Conservation (phyloP, 2,329 filamentous ascomycete species). For the Aureobasidium melanogenum region DNA sequence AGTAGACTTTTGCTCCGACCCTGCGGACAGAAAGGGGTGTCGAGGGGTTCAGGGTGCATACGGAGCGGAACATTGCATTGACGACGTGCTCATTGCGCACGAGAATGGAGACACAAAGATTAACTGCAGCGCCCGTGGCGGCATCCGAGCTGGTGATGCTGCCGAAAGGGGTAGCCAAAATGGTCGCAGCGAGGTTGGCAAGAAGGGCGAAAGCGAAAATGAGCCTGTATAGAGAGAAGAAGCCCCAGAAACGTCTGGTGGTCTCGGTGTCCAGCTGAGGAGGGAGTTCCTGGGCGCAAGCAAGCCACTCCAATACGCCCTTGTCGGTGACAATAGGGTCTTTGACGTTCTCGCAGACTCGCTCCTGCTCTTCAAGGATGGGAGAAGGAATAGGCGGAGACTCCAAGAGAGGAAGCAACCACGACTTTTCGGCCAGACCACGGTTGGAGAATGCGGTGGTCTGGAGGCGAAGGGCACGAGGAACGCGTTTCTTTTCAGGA, state of each 20-base stretch:
- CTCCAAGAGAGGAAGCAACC: background rate
- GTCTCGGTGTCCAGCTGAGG: conserved; percentile 4
- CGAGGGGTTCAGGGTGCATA: conserved; percentile 24
- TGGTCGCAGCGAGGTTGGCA: conserved; percentile 19
- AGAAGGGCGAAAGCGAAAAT: conserved; percentile 22
- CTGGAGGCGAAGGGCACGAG: background rate
- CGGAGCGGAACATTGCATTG: conserved; percentile 30
- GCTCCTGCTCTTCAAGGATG: background rate
- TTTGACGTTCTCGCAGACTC: background rate
- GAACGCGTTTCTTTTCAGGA: background rate
- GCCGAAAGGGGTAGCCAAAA: background rate
- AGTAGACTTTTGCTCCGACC: conserved; percentile 32
- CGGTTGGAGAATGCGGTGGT: background rate
- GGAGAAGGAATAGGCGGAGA: background rate
- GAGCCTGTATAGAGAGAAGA: conserved; percentile 24
- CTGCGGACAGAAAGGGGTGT: conserved; percentile 28
- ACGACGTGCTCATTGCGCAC: conserved; percentile 33
- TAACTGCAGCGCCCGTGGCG: conserved; percentile 26
- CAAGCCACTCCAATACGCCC: conserved; percentile 16
- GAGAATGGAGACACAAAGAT: conserved; percentile 27
- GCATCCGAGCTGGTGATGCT: conserved; percentile 20
- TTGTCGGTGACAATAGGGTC: conserved; percentile 18
- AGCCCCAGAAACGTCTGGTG: conserved; percentile 18
- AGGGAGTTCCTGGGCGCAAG: conserved; percentile 18
- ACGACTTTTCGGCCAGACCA: background rate